Evolutionary conservation across 306 rosid species (phyloP).

Genomic region (Begonia peltatifolia): DNA sequence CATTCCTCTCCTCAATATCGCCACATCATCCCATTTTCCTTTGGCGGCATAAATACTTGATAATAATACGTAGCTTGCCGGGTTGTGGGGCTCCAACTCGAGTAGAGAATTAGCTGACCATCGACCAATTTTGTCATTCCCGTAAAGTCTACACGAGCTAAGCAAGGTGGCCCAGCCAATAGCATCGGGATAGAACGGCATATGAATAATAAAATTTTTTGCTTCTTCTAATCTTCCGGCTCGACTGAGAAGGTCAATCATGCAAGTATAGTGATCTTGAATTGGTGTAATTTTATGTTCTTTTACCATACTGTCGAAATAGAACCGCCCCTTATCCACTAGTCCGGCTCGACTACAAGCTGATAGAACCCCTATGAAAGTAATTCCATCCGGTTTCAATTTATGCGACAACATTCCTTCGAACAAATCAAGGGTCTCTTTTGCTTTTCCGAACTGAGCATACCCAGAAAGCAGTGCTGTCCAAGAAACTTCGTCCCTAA

Average conservation of each 20-base stretch:
- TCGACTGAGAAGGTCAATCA: constrained; percentile 79
- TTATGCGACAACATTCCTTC: constrained; percentile 55
- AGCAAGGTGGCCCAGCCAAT: constrained; percentile 84
- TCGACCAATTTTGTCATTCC: constrained; percentile 60
- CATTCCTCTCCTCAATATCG: constrained; percentile 69
- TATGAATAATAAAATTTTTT: constrained; percentile 38
- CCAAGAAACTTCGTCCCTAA: constrained; percentile 78
- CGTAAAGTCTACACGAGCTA: constrained; percentile 64
- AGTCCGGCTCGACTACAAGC: constrained; percentile 92
- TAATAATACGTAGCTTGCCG: constrained; percentile 74
- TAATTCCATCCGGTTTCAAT: constrained; percentile 68
- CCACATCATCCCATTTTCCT: constrained; percentile 76
- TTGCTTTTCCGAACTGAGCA: constrained; percentile 67
- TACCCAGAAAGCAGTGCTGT: constrained; percentile 85
- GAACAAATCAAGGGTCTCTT: constrained; percentile 52
- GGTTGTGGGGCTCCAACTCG: constrained; percentile 73
- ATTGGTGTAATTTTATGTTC: constrained; percentile 55
- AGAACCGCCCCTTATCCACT: constrained; percentile 58
- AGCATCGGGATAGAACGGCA: constrained; percentile 73
- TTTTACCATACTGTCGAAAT: constrained; percentile 51
- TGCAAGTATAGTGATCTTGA: constrained; percentile 75
- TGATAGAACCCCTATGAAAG: constrained; percentile 84
- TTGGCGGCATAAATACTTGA: constrained; percentile 72
- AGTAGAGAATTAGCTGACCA: constrained; percentile 82
- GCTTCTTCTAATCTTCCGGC: constrained; percentile 88